A percentile compares a stretch with the other conserved stretches of the same genome.
Conservation (phyloP, 2,329 filamentous ascomycete species). For the Cladosporium halotolerans region DNA sequence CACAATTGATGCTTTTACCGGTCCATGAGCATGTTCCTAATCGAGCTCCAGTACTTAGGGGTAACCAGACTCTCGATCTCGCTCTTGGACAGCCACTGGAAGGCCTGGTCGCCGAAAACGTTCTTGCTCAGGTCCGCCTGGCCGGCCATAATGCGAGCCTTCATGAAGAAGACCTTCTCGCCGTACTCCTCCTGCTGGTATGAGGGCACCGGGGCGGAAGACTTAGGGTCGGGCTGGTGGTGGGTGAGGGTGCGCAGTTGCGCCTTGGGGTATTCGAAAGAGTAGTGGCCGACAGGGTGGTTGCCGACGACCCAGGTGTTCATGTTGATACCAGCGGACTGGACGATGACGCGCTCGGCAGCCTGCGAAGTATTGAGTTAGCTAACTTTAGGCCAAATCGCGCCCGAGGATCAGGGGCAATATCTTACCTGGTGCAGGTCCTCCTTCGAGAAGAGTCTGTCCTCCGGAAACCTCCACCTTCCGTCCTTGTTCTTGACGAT, state of each 20-base stretch:
- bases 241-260: conserved; percentile 13
- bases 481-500: conserved; percentile 68
- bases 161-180: conserved; percentile 91
- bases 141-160: conserved; percentile 93
- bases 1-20: conserved; percentile 43
- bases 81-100: conserved; percentile 86
- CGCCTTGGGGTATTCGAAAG: conserved; percentile 48
- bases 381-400: conserved; percentile 14
- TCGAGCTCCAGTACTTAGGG: conserved; percentile 62
- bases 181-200: conserved; percentile 46
- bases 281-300: conserved; percentile 75
- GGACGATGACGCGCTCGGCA: conserved; percentile 69
- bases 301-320: conserved; percentile 97
- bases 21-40: conserved; percentile 78
- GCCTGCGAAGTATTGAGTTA: conserved; percentile 50
- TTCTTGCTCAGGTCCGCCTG: conserved; percentile 75
- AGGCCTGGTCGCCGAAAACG: conserved; percentile 67
- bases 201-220: conserved; percentile 18
- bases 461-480: conserved; percentile 76
- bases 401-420: neutral
- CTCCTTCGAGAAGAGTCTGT: conserved; percentile 62
- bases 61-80: conserved; percentile 68
- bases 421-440: conserved; percentile 71
- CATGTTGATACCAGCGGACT: conserved; percentile 86
- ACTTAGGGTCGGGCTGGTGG: neutral